A percentile compares a stretch with the other conserved stretches of the same genome.
phyloP scores from a whole-genome alignment of 768 basidiomycete genomes.

The Lepiota venenata region DNA sequence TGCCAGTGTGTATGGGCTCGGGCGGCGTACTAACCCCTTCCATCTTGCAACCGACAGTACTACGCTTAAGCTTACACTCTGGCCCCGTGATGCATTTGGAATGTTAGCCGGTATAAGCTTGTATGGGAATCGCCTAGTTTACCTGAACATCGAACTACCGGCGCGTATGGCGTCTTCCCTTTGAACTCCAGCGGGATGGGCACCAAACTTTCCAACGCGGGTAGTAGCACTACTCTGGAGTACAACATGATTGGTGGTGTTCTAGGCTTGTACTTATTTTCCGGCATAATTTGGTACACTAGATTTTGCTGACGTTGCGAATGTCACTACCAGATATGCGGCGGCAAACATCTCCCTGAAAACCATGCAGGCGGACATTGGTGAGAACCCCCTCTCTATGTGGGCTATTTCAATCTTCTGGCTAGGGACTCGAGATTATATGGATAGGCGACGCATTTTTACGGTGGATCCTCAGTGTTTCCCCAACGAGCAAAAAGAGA shows the following conservation, averaged over 20 bases:
- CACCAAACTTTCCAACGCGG: constrained; percentile 52
- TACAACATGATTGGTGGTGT: constrained; percentile 79
- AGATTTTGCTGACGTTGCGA: constrained; percentile 63
- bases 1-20: constrained; percentile 76
- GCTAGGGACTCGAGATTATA: constrained; percentile 47
- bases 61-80: constrained; percentile 50
- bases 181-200: constrained; percentile 78
- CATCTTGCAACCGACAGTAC: constrained; percentile 47
- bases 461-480: constrained; percentile 69
- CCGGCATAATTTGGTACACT: constrained; percentile 43
- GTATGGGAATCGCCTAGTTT: constrained; percentile 73
- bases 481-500: constrained; percentile 58
- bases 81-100: constrained; percentile 65
- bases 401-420: background rate
- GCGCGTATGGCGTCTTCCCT: constrained; percentile 68
- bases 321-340: constrained; percentile 62
- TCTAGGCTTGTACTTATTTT: constrained; percentile 76
- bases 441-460: constrained; percentile 64
- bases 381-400: constrained; percentile 23
- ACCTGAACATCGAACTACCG: constrained; percentile 64
- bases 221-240: constrained; percentile 45
- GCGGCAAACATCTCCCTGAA: constrained; percentile 63
- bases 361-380: constrained; percentile 81
- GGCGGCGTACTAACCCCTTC: constrained; percentile 70
- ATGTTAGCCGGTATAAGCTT: constrained; percentile 56